A percentile compares a stretch with the other conserved stretches of the same genome.
phyloP scores from a whole-genome alignment of 352 stramenopile species.

The Nothophytophthora sp. region DNA sequence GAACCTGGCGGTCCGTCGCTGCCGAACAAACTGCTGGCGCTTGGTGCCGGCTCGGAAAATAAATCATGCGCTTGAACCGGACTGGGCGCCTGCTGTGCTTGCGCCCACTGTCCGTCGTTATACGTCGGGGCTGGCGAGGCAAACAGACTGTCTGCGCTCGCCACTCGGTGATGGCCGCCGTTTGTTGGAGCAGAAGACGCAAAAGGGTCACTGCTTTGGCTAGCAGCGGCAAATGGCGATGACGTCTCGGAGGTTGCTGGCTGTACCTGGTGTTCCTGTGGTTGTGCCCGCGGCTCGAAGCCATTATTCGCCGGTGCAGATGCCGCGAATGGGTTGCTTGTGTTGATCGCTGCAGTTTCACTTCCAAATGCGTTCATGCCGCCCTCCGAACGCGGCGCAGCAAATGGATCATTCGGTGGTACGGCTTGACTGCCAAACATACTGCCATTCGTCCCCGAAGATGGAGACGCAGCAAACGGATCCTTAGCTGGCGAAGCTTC shows the following conservation, averaged over 20 bases:
- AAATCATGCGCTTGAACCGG: constrained; percentile 30
- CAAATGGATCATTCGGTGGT: constrained; percentile 8
- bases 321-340: constrained; percentile 1
- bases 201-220: constrained; percentile 12
- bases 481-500: background rate
- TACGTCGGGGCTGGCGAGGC: constrained; percentile 16
- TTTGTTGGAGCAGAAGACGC: constrained; percentile 12
- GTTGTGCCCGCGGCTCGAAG: background rate
- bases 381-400: background rate
- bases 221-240: constrained; percentile 1
- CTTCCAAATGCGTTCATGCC: constrained; percentile 1
- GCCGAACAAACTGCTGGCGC: constrained; percentile 39
- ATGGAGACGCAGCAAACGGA: too few relatives aligned
- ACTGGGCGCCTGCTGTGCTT: constrained; percentile 11
- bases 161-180: constrained; percentile 7
- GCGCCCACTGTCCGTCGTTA: constrained; percentile 14
- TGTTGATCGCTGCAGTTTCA: background rate
- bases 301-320: constrained; percentile 1
- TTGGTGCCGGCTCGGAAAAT: constrained; percentile 33
- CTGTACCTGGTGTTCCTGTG: constrained; percentile 8
- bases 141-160: constrained; percentile 34
- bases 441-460: too few relatives aligned
- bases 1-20: constrained; percentile 4
- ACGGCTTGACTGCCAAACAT: background rate
- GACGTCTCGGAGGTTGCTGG: constrained; percentile 1